Base-by-base conservation (phyloP, 1,139 yeast species). In the Hemisphaericaspora subhashii region DNA sequence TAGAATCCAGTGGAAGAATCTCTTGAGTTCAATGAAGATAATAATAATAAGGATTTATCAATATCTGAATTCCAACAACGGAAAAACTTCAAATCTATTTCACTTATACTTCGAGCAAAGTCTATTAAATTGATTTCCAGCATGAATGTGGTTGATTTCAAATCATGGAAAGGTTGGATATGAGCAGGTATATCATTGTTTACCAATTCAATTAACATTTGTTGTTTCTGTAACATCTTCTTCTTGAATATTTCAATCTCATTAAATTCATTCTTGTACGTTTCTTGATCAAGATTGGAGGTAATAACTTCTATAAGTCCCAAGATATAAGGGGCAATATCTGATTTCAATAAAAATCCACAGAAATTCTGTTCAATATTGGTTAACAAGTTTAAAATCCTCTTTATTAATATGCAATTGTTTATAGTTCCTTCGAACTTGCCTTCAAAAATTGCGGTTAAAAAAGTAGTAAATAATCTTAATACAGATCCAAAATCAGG, bases 11-110 rank as follows among this genome's bases (percentile, higher is more conserved):
- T 42, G 1, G 54, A 42, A 20, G 34, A 36, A 23, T 31, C 29
- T 17, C 38, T 36, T 11, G 22, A 18, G 16, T 48, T 47, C 18
- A 68, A 54, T 1, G 68, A 55, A 2, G 68, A 59, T 38, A 51
- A 53, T 22, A 71, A 52, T 38, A 72, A 54, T 33, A 72, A 55
- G 5, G 76, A 70, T 46, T 71, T 71, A 46, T 72, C 78, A 27
- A 66, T 54, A 45, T 83, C 77, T 3, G 96, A 89, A 39, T 87
- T 83, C 97, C 97, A 90, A 10, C 64, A 58, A 21, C 59, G 60
- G 53, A 74, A 76, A 52, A 79, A 84, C 38, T 68, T 71, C 45
- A 79, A 58, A 52, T 82, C 84, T 34, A 84, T 77, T 13, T 69
- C 58, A 45, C 78, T 79, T 31, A 84, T 72, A 38, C 77, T 75